phyloP scores from a whole-genome alignment of 2,329 filamentous ascomycete species.

The Podosphaera leucotricha region DNA sequence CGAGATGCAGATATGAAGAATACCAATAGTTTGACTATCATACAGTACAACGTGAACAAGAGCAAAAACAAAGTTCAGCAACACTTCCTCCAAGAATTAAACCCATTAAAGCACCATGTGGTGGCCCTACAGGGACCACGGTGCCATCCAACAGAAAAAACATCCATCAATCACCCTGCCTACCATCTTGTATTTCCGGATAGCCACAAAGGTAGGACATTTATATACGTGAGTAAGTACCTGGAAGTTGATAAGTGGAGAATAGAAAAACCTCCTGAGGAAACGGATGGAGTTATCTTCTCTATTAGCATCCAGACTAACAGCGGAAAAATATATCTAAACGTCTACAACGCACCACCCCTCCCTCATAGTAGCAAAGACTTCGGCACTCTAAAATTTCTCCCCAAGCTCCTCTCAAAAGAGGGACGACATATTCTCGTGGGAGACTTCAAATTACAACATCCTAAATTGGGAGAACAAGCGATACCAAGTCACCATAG shows the following conservation, averaged over 20 bases:
- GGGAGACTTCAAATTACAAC: slow-evolving; percentile 1
- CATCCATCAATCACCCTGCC: neutral
- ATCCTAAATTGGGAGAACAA: neutral
- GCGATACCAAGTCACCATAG: neutral
- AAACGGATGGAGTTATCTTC: neutral
- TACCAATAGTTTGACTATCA: neutral
- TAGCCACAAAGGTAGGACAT: neutral
- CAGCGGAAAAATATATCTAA: neutral
- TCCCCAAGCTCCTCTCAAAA: neutral
- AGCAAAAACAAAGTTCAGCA: slow-evolving; percentile 1
- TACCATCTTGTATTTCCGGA: neutral
- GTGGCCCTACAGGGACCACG: slow-evolving; percentile 1
- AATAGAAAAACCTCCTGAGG: neutral
- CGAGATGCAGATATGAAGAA: neutral
- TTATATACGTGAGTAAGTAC: neutral
- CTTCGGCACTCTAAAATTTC: neutral
- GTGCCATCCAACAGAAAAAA: neutral
- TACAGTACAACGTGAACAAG: neutral
- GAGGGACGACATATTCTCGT: neutral
- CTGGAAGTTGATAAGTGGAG: neutral
- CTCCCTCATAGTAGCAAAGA: neutral
- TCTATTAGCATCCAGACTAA: neutral
- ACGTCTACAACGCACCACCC: neutral
- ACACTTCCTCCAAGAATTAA: neutral
- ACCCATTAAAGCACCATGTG: neutral